phyloP scores from a whole-genome alignment of 257 asterid species.

The Nicotiana tomentosiformis region DNA sequence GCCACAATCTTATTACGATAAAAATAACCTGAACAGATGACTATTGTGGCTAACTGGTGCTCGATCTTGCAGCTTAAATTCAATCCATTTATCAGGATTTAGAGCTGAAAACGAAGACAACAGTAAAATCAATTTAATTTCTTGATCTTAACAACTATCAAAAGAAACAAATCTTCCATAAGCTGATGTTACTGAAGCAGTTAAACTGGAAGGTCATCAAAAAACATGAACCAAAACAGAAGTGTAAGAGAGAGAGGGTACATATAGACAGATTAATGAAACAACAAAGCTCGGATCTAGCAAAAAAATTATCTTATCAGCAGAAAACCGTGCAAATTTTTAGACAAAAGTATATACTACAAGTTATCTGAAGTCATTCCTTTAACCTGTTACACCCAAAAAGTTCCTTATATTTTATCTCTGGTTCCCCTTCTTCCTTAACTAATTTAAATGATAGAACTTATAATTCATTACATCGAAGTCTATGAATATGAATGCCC shows the following conservation, averaged over 20 bases:
- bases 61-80: constrained; percentile 85
- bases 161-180: background rate
- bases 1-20: background rate
- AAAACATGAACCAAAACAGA: background rate
- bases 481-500: background rate
- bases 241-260: background rate
- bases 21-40: constrained; percentile 73
- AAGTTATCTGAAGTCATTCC: background rate
- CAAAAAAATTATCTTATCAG: constrained; percentile 1
- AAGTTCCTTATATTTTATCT: background rate
- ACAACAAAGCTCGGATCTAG: background rate
- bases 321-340: background rate
- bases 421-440: background rate
- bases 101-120: constrained; percentile 52
- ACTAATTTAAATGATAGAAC: background rate
- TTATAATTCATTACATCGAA: background rate
- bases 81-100: constrained; percentile 84
- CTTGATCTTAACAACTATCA: background rate
- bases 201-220: background rate
- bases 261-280: background rate
- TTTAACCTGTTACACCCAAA: background rate
- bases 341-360: background rate
- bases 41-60: constrained; percentile 89
- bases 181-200: background rate
- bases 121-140: background rate